Evolutionary conservation across 2,329 filamentous ascomycete species (phyloP).

Genomic region (Esteya vermicola): DNA sequence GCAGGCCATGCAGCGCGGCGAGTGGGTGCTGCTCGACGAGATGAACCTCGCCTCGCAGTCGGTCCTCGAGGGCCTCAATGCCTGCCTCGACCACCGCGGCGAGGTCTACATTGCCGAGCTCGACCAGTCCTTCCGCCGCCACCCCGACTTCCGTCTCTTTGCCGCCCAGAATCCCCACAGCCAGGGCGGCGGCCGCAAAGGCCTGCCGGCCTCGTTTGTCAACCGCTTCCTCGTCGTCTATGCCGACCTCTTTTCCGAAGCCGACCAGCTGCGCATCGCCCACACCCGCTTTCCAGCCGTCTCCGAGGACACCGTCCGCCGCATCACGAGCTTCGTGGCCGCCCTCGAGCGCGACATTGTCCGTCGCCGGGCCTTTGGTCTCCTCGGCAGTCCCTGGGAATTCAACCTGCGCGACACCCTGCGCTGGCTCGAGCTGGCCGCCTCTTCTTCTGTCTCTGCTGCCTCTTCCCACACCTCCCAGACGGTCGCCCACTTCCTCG

Average conservation of each 20-base stretch:
- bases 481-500: constrained; percentile 50
- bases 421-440: constrained; percentile 62
- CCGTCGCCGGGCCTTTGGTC: constrained; percentile 41
- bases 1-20: constrained; percentile 88
- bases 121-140: constrained; percentile 82
- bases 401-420: constrained; percentile 87
- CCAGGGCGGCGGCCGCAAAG: constrained; percentile 90
- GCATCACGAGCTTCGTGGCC: constrained; percentile 68
- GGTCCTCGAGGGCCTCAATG: constrained; percentile 89
- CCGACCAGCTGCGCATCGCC: constrained; percentile 75
- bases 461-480: constrained; percentile 28
- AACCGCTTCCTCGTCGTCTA: constrained; percentile 98
- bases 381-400: constrained; percentile 74
- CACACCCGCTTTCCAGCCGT: constrained; percentile 59
- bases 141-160: constrained; percentile 85
- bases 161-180: constrained; percentile 96
- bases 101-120: constrained; percentile 93
- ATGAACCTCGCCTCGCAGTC: constrained; percentile 98
- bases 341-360: constrained; percentile 61
- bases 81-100: constrained; percentile 89
- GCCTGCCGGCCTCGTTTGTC: constrained; percentile 87
- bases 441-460: constrained; percentile 54
- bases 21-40: constrained; percentile 94
- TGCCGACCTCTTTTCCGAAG: constrained; percentile 71
- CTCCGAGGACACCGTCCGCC: constrained; percentile 40